Evolutionary conservation across 2,329 filamentous ascomycete species (phyloP).

Genomic region (Colletotrichum higginsianum): DNA sequence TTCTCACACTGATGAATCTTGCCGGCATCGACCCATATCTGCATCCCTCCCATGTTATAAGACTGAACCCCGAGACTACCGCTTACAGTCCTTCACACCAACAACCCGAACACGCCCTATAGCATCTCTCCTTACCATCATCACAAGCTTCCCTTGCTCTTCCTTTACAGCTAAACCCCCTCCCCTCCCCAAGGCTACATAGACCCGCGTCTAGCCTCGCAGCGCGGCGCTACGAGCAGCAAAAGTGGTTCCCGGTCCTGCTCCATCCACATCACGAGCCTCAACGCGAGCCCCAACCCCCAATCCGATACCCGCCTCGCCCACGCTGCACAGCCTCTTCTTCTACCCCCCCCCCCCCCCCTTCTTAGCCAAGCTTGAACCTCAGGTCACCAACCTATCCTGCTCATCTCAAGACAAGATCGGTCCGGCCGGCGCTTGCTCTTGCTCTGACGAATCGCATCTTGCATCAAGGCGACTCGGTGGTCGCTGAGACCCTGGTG

Average conservation of each 20-base stretch:
- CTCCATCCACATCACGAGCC: constrained; percentile 36
- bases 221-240: constrained; percentile 37
- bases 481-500: constrained; percentile 56
- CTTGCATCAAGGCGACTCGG: constrained; percentile 36
- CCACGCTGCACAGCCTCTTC: constrained; percentile 9
- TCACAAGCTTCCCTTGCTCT: constrained; percentile 37
- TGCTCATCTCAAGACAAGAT: constrained; percentile 34
- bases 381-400: constrained; percentile 12
- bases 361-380: not conserved
- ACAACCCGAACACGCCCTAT: constrained; percentile 32
- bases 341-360: not conserved
- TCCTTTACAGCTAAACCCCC: constrained; percentile 28
- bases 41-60: constrained; percentile 40
- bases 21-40: constrained; percentile 38
- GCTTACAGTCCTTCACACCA: constrained; percentile 38
- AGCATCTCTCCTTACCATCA: constrained; percentile 29
- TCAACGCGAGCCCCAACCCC: constrained; percentile 35
- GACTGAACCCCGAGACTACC: constrained; percentile 38
- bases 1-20: constrained; percentile 18
- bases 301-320: constrained; percentile 19
- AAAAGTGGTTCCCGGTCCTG: constrained; percentile 28
- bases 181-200: constrained; percentile 37
- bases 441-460: constrained; percentile 43
- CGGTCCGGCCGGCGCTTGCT: constrained; percentile 33
- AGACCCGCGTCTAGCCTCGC: constrained; percentile 32